Evolutionary conservation across 768 basidiomycete genomes (phyloP).

Genomic region (Lyophyllum semitale): DNA sequence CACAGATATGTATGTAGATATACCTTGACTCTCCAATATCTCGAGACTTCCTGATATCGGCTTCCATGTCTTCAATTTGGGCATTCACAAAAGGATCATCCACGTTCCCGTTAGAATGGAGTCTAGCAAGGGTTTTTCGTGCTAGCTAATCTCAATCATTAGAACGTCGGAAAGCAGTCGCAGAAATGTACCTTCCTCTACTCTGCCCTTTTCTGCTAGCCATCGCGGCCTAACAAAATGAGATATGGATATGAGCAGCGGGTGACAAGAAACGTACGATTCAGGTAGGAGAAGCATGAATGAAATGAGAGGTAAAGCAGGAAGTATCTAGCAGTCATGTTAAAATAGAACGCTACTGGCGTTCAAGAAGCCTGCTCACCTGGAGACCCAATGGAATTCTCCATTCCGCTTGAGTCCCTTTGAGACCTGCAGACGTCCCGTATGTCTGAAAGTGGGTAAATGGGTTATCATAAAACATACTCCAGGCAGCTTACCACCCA

Average conservation of each 20-base stretch:
- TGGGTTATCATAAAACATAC: not conserved
- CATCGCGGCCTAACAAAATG: conserved; percentile 41
- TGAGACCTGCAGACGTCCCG: conserved; percentile 39
- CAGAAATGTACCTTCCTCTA: conserved; percentile 39
- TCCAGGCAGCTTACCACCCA: conserved; percentile 35
- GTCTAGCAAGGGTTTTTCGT: conserved; percentile 43
- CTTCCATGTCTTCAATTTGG: conserved; percentile 46
- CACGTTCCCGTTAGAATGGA: conserved; percentile 52
- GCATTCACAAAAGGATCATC: conserved; percentile 48
- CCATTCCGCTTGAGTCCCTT: conserved; percentile 45
- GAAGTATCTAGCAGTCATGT: conserved; percentile 32
- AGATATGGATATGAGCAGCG: not conserved
- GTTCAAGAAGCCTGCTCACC: conserved; percentile 20
- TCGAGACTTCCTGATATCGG: conserved; percentile 32
- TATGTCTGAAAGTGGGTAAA: conserved; percentile 31
- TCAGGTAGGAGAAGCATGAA: conserved; percentile 56
- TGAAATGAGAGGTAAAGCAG: conserved; percentile 48
- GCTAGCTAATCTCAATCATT: conserved; percentile 18
- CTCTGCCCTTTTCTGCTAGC: conserved; percentile 52
- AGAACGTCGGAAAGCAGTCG: not conserved
- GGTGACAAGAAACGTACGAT: conserved; percentile 33
- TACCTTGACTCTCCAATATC: conserved; percentile 44
- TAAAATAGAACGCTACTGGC: not conserved
- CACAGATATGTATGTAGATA: not conserved
- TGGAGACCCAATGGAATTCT: conserved; percentile 49